Percentiles rank a stretch among this genome's conserved stretches.
Evolutionary conservation across 1,139 yeast genomes (phyloP).

Genomic region (Scheffersomyces cryptocercus): DNA sequence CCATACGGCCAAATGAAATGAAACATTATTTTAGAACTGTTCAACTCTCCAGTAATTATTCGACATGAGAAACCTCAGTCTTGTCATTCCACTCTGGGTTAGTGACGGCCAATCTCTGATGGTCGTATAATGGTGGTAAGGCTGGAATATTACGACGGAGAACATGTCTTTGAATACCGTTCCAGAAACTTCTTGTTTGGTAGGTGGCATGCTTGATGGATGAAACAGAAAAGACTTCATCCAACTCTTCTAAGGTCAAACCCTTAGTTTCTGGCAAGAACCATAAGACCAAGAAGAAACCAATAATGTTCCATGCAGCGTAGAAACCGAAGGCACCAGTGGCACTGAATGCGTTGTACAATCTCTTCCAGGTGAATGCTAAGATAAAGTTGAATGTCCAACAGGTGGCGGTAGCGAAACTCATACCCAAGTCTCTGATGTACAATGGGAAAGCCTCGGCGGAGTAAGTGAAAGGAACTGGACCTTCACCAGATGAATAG

Average conservation of each 20-base stretch:
- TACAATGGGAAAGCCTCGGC: conserved; percentile 87
- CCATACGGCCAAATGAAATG: too few relatives aligned
- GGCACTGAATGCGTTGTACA: conserved; percentile 63
- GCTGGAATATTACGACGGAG: conserved; percentile 46
- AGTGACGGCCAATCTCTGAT: conserved; percentile 61
- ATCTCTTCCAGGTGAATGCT: conserved; percentile 82
- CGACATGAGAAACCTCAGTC: conserved; percentile 50
- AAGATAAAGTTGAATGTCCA: conserved; percentile 85
- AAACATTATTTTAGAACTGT: too few relatives aligned
- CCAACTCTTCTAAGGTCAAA: conserved; percentile 69
- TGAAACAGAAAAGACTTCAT: conserved; percentile 66
- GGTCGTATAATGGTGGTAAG: conserved; percentile 56
- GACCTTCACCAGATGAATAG: conserved; percentile 87
- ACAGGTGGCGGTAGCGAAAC: conserved; percentile 79
- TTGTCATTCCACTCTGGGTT: conserved; percentile 63
- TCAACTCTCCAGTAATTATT: conserved; percentile 15
- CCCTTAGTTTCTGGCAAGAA: conserved; percentile 72
- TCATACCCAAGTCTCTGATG: conserved; percentile 84
- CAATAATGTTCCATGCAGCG: conserved; percentile 83
- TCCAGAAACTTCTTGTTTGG: conserved; percentile 48
- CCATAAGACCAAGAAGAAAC: conserved; percentile 68
- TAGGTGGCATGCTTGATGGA: conserved; percentile 54
- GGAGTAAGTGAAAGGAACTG: conserved; percentile 86
- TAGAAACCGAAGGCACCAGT: conserved; percentile 90
- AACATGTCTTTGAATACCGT: conserved; percentile 43